phyloP scores from a whole-genome alignment of 1,284 basidiomycete species.

The Vanrija humicola region DNA sequence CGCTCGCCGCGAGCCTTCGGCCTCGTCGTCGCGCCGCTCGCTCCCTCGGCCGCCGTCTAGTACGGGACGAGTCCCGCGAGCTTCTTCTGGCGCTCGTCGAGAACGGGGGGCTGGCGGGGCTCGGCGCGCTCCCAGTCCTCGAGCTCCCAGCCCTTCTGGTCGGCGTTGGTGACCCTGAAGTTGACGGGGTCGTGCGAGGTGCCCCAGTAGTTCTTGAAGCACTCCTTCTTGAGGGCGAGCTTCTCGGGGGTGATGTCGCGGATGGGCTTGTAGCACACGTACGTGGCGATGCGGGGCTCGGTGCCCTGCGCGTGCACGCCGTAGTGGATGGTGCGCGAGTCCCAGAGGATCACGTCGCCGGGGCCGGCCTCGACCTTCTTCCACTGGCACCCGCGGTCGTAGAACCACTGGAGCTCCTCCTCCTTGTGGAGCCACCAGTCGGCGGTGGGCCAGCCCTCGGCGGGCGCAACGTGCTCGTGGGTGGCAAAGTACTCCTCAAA shows the following conservation, averaged over 20 bases:
- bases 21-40: too few relatives aligned
- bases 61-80: slow-evolving; percentile 28
- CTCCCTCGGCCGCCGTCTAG: slow-evolving; percentile 4
- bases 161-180: slow-evolving; percentile 28
- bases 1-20: too few relatives aligned
- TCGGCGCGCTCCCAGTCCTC: slow-evolving; percentile 24
- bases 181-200: slow-evolving; percentile 39
- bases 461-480: slow-evolving; percentile 35
- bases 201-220: slow-evolving; percentile 21
- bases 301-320: slow-evolving; percentile 32
- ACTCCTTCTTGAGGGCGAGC: slow-evolving; percentile 21
- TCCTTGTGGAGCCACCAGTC: slow-evolving; percentile 42
- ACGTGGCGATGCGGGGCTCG: slow-evolving; percentile 35
- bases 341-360: slow-evolving; percentile 41
- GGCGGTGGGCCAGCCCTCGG: slow-evolving; percentile 36
- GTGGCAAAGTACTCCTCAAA: slow-evolving; percentile 45
- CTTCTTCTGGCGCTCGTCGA: slow-evolving; percentile 18
- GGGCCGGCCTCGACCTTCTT: slow-evolving; percentile 32
- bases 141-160: slow-evolving; percentile 13
- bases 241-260: slow-evolving; percentile 23
- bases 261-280: slow-evolving; percentile 44
- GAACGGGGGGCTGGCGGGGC: slow-evolving; percentile 19
- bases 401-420: slow-evolving; percentile 33
- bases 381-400: slow-evolving; percentile 39
- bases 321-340: slow-evolving; percentile 32